These are phyloP conservation scores for Mitragyna speciosa DNA, from an alignment of 257 asterid genomes.

Conservation along the genomic window DNA sequence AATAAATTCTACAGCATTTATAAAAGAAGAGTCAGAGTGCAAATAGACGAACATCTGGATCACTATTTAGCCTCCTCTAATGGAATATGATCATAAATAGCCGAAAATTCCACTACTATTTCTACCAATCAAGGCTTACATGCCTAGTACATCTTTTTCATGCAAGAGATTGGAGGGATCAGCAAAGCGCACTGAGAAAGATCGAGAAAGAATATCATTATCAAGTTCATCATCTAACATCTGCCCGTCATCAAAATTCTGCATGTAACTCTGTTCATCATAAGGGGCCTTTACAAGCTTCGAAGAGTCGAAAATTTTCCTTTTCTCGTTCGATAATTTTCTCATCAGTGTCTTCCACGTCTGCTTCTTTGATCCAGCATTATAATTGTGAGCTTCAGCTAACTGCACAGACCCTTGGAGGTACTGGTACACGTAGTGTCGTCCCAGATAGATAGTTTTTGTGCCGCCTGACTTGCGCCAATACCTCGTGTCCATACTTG, in stretches of 20 bases:
- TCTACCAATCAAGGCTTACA: background rate
- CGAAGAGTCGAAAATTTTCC: background rate
- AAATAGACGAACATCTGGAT: background rate
- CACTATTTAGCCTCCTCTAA: background rate
- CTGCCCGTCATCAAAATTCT: conserved; percentile 27
- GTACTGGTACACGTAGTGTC: background rate
- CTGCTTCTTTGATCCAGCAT: background rate
- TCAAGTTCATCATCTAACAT: background rate
- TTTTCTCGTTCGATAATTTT: conserved; percentile 21
- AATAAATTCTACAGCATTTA: background rate
- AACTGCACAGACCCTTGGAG: background rate
- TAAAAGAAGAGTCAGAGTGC: background rate
- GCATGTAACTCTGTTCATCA: conserved; percentile 13
- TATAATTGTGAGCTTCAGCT: background rate
- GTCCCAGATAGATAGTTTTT: conserved; percentile 8
- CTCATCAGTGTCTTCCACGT: conserved; percentile 27
- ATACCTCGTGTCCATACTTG: conserved; percentile 15
- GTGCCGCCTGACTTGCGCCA: conserved; percentile 16
- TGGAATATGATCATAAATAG: background rate
- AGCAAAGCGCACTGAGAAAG: conserved; percentile 26
- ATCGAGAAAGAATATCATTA: conserved; percentile 13
- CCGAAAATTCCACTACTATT: background rate
- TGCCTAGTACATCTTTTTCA: background rate
- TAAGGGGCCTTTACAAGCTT: conserved; percentile 23
- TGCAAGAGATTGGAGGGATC: conserved; percentile 20